A percentile compares a stretch with the other conserved stretches of the same genome.
Conservation (phyloP, 345 rosid species). For the Melaleuca alternifolia region DNA sequence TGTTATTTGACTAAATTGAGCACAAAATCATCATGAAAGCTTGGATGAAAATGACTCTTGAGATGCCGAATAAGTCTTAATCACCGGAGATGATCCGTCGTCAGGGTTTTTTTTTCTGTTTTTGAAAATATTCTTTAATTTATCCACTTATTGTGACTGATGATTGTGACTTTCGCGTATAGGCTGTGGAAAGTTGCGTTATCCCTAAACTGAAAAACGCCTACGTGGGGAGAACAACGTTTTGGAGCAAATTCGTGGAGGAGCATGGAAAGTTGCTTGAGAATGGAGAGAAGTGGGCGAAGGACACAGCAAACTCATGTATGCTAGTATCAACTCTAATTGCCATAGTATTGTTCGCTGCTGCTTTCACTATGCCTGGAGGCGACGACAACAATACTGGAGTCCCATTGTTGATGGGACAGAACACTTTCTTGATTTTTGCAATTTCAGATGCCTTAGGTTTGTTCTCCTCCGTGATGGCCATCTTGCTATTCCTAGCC, state of each 20-base stretch:
- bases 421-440: conserved; percentile 2
- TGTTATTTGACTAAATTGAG: too few species aligned
- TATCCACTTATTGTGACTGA: background rate
- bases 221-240: rapidly evolving
- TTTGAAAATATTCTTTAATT: background rate
- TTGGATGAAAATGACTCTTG: too few species aligned
- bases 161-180: background rate
- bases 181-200: background rate
- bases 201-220: rapidly evolving
- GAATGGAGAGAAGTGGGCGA: background rate
- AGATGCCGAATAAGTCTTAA: background rate
- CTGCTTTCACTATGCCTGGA: conserved; percentile 20
- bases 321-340: conserved; percentile 22
- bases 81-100: background rate
- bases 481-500: conserved; percentile 16
- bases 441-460: conserved; percentile 14
- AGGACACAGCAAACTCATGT: conserved; percentile 18
- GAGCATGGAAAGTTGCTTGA: background rate
- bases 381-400: conserved; percentile 8
- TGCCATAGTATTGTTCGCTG: conserved; percentile 21
- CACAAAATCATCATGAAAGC: too few species aligned
- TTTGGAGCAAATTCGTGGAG: background rate
- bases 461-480: conserved; percentile 7
- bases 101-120: too few species aligned
- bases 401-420: background rate